Evolutionary conservation across 805 yeast genomes (phyloP).

Genomic region (Barnettozyma vustinii): DNA sequence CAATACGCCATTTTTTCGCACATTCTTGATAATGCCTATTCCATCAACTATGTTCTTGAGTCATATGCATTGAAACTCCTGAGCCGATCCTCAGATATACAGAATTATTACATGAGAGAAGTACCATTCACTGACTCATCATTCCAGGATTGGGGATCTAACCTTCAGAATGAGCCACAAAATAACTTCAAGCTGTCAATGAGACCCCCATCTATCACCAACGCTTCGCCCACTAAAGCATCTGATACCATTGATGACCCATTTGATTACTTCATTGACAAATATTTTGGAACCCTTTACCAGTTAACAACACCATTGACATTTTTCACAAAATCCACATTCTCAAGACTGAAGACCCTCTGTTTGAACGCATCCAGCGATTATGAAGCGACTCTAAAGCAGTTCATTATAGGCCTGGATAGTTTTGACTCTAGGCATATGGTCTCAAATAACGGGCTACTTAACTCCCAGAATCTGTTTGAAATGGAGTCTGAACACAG

Average conservation of each 20-base stretch:
- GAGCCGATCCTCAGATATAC: background rate
- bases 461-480: conserved; percentile 21
- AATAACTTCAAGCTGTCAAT: conserved; percentile 19
- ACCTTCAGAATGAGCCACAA: background rate
- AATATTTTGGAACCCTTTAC: conserved; percentile 33
- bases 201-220: conserved; percentile 23
- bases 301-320: conserved; percentile 31
- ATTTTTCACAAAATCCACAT: conserved; percentile 43
- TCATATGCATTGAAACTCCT: conserved; percentile 33
- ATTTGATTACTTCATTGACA: conserved; percentile 25
- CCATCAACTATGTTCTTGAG: conserved; percentile 45
- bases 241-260: conserved; percentile 18
- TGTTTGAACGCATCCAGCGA: conserved; percentile 27
- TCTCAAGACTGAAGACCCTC: conserved; percentile 40
- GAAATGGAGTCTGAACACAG: conserved; percentile 27
- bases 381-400: conserved; percentile 25
- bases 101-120: background rate
- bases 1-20: conserved; percentile 16
- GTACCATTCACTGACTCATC: background rate
- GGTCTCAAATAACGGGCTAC: conserved; percentile 23
- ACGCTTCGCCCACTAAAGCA: conserved; percentile 15
- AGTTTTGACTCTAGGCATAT: conserved; percentile 39
- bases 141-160: background rate
- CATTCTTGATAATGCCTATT: conserved; percentile 8
- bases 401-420: conserved; percentile 31